A percentile compares a stretch with the other conserved stretches of the same genome.
Evolutionary conservation across 2,329 filamentous ascomycete genomes (phyloP).

Genomic region (Xylaria sp.): DNA sequence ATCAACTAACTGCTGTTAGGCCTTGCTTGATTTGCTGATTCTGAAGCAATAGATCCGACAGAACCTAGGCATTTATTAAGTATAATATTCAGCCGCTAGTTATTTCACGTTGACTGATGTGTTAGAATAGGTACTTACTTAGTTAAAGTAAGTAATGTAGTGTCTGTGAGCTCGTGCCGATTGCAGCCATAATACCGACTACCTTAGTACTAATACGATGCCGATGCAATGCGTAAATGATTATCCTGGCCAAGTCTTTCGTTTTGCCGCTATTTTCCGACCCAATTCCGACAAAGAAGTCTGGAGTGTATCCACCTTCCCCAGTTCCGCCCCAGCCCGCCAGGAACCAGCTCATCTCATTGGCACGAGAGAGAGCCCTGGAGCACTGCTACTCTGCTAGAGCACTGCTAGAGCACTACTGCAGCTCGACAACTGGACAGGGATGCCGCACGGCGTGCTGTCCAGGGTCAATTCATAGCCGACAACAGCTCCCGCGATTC

Average conservation of each 20-base stretch:
- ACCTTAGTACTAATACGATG: background rate
- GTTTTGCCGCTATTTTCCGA: slow-evolving; percentile 46
- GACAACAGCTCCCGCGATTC: slow-evolving; percentile 43
- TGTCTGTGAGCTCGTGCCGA: no score
- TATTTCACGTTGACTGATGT: no score
- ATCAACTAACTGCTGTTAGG: no score
- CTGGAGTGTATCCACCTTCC: slow-evolving; percentile 9
- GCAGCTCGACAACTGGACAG: slow-evolving; percentile 22
- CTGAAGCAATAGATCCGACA: no score
- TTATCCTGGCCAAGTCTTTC: slow-evolving; percentile 24
- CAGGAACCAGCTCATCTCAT: slow-evolving; percentile 24
- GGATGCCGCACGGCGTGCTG: slow-evolving; percentile 15
- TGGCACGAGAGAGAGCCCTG: background rate
- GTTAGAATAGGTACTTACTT: no score
- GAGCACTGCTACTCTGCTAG: no score
- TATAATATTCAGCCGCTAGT: no score
- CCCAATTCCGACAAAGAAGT: slow-evolving; percentile 38
- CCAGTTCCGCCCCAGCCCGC: slow-evolving; percentile 28
- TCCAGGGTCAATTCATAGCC: slow-evolving; percentile 46
- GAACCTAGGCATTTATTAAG: no score
- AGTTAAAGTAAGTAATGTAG: no score
- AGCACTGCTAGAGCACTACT: background rate
- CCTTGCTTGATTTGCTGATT: no score
- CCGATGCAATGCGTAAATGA: slow-evolving; percentile 30
- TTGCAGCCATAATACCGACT: no score